phyloP scores from a whole-genome alignment of 139 green algal genomes.

The Chlamydomonas eustigma region DNA sequence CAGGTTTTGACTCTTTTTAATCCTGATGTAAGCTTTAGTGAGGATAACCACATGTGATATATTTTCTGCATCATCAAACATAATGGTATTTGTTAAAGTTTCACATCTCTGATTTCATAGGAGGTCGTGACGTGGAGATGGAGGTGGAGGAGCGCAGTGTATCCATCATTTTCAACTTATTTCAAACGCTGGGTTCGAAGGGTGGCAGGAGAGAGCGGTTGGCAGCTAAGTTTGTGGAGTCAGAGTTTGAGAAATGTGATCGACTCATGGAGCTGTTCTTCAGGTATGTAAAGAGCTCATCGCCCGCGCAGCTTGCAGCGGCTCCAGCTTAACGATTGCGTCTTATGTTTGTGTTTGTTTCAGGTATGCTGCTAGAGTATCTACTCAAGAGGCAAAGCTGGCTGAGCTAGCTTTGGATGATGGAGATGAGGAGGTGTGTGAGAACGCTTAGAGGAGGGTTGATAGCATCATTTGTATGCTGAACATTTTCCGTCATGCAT shows the following conservation, averaged over 20 bases:
- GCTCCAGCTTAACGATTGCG: too few species aligned
- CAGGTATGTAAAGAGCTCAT: slow-evolving; percentile 39
- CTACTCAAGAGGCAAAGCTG: neutral
- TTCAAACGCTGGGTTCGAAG: slow-evolving; percentile 16
- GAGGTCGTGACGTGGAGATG: slow-evolving; percentile 49
- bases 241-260: slow-evolving; percentile 95
- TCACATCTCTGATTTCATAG: neutral
- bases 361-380: neutral
- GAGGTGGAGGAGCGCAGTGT: slow-evolving; percentile 86
- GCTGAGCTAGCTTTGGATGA: slow-evolving; percentile 15
- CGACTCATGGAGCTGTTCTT: slow-evolving; percentile 88
- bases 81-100: too few species aligned
- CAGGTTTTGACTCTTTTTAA: too few species aligned
- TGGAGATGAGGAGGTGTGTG: slow-evolving; percentile 20
- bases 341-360: neutral
- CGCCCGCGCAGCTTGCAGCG: too few species aligned
- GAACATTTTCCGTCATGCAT: too few species aligned
- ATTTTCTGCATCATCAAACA: too few species aligned
- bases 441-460: too few species aligned
- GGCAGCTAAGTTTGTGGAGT: slow-evolving; percentile 93
- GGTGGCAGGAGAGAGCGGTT: slow-evolving; percentile 63
- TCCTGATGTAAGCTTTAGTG: too few species aligned
- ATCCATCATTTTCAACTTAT: slow-evolving; percentile 75
- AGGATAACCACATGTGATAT: too few species aligned
- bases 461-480: too few species aligned